These are phyloP conservation scores for Withania somnifera DNA, from an alignment of 305 asterid genomes.

Conservation along the genomic window DNA sequence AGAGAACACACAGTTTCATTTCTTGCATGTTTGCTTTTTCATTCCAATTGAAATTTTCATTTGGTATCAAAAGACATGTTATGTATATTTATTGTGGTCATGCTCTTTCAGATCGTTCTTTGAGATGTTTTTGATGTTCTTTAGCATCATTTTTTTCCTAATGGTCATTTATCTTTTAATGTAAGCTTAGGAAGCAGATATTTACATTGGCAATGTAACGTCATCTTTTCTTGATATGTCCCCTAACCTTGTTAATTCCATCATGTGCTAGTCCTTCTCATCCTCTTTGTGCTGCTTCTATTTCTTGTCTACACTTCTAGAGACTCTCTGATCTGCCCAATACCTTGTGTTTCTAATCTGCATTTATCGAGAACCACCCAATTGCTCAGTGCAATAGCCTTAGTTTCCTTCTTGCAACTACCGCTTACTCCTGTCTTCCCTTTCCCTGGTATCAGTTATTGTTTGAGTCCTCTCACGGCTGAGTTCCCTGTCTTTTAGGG, in stretches of 20 bases:
- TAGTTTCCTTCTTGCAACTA: neutral
- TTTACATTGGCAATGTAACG: neutral
- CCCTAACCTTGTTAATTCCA: neutral
- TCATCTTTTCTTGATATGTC: neutral
- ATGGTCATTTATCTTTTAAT: neutral
- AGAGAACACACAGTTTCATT: neutral
- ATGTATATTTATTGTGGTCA: neutral
- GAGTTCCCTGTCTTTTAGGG: neutral
- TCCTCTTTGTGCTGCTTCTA: neutral
- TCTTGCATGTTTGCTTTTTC: neutral
- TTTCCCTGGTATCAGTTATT: neutral
- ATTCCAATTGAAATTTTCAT: neutral
- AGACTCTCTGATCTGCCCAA: neutral
- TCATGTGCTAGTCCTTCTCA: neutral
- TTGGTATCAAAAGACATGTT: neutral
- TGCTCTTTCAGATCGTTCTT: neutral
- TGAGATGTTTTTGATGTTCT: neutral
- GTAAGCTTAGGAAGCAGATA: neutral
- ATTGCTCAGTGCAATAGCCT: neutral
- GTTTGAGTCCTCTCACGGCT: neutral
- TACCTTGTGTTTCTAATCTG: neutral
- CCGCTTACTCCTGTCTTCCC: too few relatives aligned
- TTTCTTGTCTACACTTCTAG: neutral
- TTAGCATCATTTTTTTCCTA: neutral
- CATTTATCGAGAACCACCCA: neutral